Conservation (phyloP, 768 basidiomycete species). For the Tylopilus vinaceipallidus region DNA sequence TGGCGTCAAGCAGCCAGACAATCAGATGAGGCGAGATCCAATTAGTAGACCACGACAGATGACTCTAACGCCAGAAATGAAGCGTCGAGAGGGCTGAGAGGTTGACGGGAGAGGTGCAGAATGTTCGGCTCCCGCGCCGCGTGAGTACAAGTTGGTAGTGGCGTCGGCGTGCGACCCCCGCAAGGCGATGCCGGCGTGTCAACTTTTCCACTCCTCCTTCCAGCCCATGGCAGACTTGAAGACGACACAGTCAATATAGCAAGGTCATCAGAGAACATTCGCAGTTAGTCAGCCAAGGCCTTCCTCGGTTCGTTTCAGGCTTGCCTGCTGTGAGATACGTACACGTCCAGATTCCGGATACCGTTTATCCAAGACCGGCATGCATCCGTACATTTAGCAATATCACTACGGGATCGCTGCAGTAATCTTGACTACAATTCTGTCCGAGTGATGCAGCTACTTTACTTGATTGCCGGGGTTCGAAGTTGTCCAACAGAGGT, state of each 20-base stretch:
- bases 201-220: neutral
- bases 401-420: neutral
- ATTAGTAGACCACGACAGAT: neutral
- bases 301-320: neutral
- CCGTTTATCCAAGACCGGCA: too few species aligned
- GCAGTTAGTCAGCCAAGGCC: neutral
- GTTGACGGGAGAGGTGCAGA: neutral
- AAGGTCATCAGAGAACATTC: neutral
- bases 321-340: neutral
- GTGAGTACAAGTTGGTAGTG: neutral
- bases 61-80: neutral
- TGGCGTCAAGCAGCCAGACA: neutral
- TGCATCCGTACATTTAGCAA: neutral
- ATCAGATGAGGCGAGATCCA: neutral
- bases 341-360: neutral
- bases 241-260: neutral
- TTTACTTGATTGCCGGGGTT: too few species aligned
- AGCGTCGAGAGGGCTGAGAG: neutral
- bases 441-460: too few species aligned
- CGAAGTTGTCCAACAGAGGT: neutral
- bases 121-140: neutral
- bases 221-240: neutral
- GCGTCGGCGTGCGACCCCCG: slow-evolving; percentile 9
- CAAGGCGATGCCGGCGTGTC: slow-evolving; percentile 5
- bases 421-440: neutral